Evolutionary conservation across 1,139 yeast species (phyloP).

Genomic region (Debaryomyces subglobosus): DNA sequence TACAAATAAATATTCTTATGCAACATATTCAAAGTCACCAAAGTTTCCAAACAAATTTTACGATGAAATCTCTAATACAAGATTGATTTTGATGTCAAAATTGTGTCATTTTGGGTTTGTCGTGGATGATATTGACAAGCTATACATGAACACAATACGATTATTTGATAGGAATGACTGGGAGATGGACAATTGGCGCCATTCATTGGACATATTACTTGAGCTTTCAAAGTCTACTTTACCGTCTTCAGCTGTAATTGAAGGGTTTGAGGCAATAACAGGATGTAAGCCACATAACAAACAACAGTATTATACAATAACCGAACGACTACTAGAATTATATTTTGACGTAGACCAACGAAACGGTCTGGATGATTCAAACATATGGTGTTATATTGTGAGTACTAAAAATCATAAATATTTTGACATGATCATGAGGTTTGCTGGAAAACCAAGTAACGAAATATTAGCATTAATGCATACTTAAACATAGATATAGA

Average conservation of each 20-base stretch:
- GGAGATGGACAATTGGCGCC: neutral
- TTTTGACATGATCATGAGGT: conserved; percentile 23
- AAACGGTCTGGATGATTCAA: conserved; percentile 11
- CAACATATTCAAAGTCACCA: conserved; percentile 4
- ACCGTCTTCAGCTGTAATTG: neutral
- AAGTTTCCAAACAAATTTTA: conserved; percentile 10
- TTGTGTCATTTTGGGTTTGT: conserved; percentile 5
- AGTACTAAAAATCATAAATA: conserved; percentile 20
- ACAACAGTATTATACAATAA: neutral
- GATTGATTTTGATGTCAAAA: neutral
- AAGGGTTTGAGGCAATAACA: conserved; percentile 4
- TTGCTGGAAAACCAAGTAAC: conserved; percentile 19
- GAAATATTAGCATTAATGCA: conserved; percentile 15
- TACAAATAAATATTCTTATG: conserved; percentile 1
- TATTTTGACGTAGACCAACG: neutral
- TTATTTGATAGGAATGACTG: neutral
- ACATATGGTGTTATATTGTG: conserved; percentile 24
- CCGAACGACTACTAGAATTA: neutral
- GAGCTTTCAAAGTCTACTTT: neutral
- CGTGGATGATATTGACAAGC: neutral
- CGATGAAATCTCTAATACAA: neutral
- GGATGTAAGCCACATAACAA: neutral
- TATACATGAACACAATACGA: neutral
- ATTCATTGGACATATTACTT: neutral
- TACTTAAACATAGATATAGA: conserved; percentile 1